Base-by-base conservation (phyloP, 75 land plant species). In the Cryptomeria japonica region DNA sequence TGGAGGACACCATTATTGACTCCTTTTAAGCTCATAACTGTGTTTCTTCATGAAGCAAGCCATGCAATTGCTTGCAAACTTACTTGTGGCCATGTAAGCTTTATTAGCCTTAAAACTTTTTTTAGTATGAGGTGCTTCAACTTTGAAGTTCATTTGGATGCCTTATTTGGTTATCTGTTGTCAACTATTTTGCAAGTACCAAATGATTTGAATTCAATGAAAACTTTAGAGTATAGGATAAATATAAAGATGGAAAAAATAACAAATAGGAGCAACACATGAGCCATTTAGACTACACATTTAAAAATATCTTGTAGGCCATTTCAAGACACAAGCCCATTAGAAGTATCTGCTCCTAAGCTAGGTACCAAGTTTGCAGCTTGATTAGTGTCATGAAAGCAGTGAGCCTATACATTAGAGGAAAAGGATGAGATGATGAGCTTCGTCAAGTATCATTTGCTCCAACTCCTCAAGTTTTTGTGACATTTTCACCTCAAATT, bases 1-100 rank as follows among this genome's bases (percentile, higher is more conserved):
- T 98, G 99, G 99, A 95, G 99, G 93, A 98, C 99, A 19, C 87
- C 95, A 1, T 72, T 98, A 47, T 88, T 98, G 73, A 94, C 93
- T n/a, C 99, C 99, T 41, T 98, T 98, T 89, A 98, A 98, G 92
- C 97, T 98, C 86, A 97, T 98, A 86, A 98, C 99, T 5, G 99
- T 98, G n/a, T 98, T 95, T 87, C 95, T 98, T 83, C 99, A 98
- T 88, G 99, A 98, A 92, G 95, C 97, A 80, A 96, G 99, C 88
- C 99, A 98, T 94, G 99, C 99, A 56, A 90, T 97, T 80, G 99
- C 99, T 58, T 96, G 97, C 88, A 95, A 91, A 75, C 96, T 98
- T 36, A 98, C 99, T n/a, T 97, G 99, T 91, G 99, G 99, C 70
- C 76, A 96, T 89, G 99, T 97, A 88, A 89, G 89, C 47, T 46